Percentiles rank a stretch among this genome's conserved stretches.
These are phyloP conservation scores for Parachaetomium inaequale DNA, from an alignment of 495 filamentous ascomycete species.

Conservation along the genomic window DNA sequence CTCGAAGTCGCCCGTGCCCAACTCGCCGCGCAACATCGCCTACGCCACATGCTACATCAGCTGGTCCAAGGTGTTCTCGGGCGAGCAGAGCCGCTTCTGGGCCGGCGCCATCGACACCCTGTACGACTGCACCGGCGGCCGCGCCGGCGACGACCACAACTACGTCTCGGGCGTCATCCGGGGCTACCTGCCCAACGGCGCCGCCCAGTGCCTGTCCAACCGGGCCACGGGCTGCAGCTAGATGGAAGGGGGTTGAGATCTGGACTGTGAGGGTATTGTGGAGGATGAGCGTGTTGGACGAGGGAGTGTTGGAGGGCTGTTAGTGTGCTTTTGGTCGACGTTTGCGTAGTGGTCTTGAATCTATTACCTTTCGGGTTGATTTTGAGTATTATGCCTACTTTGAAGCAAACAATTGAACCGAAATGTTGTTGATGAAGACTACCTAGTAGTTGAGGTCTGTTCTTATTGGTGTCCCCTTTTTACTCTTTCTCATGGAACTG, in stretches of 20 bases:
- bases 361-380: no score
- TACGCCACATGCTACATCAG: conserved; percentile 1
- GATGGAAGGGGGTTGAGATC: background rate
- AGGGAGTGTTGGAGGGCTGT: no score
- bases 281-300: no score
- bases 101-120: background rate
- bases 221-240: background rate
- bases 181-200: background rate
- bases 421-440: no score
- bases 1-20: background rate
- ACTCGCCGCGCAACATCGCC: background rate
- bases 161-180: background rate
- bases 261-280: background rate
- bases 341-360: no score
- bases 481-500: no score
- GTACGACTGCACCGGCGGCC: background rate
- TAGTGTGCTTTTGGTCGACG: no score
- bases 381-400: no score
- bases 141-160: background rate
- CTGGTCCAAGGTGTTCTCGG: conserved; percentile 1
- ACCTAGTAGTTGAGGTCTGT: no score
- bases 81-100: background rate
- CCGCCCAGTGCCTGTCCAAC: background rate
- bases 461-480: no score
- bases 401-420: no score